Evolutionary conservation across 2,329 filamentous ascomycete genomes (phyloP).

Genomic region (Hymenoscyphus albidus): DNA sequence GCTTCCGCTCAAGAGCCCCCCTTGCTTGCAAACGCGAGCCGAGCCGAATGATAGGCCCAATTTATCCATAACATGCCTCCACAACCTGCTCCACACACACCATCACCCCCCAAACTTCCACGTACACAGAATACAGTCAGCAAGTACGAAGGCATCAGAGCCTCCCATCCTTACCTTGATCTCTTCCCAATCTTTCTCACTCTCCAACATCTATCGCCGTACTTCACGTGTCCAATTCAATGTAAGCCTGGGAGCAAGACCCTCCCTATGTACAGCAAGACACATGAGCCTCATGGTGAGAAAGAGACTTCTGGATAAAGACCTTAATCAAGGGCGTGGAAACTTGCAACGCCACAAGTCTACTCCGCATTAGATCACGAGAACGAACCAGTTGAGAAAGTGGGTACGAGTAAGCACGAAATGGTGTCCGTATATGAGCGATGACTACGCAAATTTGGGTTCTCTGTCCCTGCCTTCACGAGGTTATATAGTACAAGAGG

Average conservation of each 20-base stretch:
- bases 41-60: not conserved
- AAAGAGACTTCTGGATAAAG: not conserved
- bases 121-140: not conserved
- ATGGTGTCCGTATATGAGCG: not conserved
- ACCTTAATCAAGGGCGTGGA: not conserved
- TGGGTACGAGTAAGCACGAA: constrained; percentile 2
- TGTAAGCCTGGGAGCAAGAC: not conserved
- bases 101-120: not conserved
- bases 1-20: no score
- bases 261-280: no score
- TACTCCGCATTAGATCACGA: not conserved
- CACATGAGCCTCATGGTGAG: not conserved
- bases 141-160: not conserved
- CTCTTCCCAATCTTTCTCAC: not conserved
- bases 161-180: not conserved
- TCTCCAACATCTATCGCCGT: not conserved
- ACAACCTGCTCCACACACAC: not conserved
- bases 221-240: not conserved
- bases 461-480: not conserved
- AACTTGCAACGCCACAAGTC: not conserved
- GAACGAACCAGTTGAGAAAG: no score
- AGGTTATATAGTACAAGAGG: not conserved
- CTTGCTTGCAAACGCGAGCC: no score
- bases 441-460: not conserved
- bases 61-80: not conserved